phyloP scores from a whole-genome alignment of 108 stramenopile species.

The Stephanodiscus minutulus region DNA sequence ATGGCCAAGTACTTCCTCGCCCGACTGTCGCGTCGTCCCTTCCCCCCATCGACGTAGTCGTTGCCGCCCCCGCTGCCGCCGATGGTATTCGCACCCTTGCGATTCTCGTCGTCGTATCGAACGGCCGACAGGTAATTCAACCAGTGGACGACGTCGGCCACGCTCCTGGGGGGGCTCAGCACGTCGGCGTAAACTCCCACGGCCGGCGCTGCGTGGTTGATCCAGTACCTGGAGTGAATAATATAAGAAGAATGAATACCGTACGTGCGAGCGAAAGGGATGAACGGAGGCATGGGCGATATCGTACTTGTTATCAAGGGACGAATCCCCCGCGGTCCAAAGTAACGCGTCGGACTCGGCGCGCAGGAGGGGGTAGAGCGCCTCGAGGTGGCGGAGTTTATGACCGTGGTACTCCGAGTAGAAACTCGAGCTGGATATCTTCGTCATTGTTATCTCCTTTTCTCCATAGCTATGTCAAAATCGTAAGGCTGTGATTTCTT shows the following conservation, averaged over 20 bases:
- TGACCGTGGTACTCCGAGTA: constrained; percentile 82
- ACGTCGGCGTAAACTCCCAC: constrained; percentile 60
- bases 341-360: constrained; percentile 56
- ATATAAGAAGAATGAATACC: neutral
- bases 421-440: constrained; percentile 51
- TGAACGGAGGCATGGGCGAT: neutral
- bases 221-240: constrained; percentile 32
- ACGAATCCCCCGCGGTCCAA: constrained; percentile 76
- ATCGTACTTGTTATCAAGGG: constrained; percentile 71
- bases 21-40: neutral
- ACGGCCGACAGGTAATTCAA: constrained; percentile 51
- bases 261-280: neutral
- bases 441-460: constrained; percentile 11
- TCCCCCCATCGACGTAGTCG: neutral
- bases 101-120: constrained; percentile 7
- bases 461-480: too few species aligned
- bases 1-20: constrained; percentile 56
- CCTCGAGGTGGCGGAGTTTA: constrained; percentile 58
- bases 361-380: constrained; percentile 60
- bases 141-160: constrained; percentile 84
- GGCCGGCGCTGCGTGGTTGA: constrained; percentile 42
- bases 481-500: too few species aligned
- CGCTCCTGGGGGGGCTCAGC: constrained; percentile 61
- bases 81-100: neutral
- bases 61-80: neutral